These are phyloP conservation scores for Neopestalotiopsis rosae DNA, from an alignment of 2,329 filamentous ascomycete genomes.

Conservation along the genomic window DNA sequence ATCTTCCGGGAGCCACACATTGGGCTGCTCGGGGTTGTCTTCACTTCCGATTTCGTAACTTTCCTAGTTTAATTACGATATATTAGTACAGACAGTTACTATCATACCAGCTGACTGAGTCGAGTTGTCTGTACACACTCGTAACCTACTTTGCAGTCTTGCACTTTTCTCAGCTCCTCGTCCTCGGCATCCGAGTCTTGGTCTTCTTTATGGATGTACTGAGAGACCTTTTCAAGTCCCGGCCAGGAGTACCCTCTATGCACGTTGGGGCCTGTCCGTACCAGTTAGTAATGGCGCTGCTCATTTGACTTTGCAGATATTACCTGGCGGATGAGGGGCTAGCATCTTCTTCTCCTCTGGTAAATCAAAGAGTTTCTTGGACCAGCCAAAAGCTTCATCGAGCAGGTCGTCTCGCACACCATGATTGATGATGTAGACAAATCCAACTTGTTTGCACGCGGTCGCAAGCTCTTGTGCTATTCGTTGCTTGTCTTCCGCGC, in stretches of 20 bases:
- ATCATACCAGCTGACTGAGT: constrained; percentile 22
- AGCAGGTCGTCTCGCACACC: constrained; percentile 39
- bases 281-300: not conserved
- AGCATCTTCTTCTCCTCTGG: constrained; percentile 40
- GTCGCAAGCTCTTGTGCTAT: constrained; percentile 34
- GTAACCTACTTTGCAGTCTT: constrained; percentile 53
- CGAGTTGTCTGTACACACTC: not conserved
- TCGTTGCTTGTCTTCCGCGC: constrained; percentile 27
- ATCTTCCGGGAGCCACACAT: constrained; percentile 53
- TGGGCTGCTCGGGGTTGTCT: constrained; percentile 47
- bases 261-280: constrained; percentile 45
- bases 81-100: not conserved
- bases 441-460: constrained; percentile 38
- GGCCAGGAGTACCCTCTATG: constrained; percentile 62
- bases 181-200: constrained; percentile 42
- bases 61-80: constrained; percentile 42
- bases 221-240: constrained; percentile 58
- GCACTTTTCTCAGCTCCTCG: constrained; percentile 48
- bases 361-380: constrained; percentile 37
- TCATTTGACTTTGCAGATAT: not conserved
- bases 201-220: constrained; percentile 44
- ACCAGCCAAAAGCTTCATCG: constrained; percentile 44
- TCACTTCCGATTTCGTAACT: constrained; percentile 59
- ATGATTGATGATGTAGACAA: constrained; percentile 37
- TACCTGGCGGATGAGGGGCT: constrained; percentile 38